Base-by-base conservation (phyloP, 345 rosid genomes). In the Noccaea caerulescens region DNA sequence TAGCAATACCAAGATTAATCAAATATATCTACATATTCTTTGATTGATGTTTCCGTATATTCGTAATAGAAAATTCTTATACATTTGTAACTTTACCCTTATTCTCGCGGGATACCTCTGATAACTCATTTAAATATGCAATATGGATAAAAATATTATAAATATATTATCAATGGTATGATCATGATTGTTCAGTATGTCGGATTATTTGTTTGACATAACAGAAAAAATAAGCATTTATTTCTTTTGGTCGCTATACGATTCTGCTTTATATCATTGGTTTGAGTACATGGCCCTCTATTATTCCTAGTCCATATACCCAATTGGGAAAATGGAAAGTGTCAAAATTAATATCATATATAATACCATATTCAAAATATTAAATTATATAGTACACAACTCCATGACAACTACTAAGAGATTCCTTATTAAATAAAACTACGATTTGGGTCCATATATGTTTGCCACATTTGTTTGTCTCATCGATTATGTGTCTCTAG, bases 221-320 rank as follows among this genome's bases (percentile, higher is more conserved):
- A 49, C n/a, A 10, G 12, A 7, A 5, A 6, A 37, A 23, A 33
- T 6, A 4, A 13, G 38, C n/a, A 54, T 25, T 44, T 10, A 58
- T 33, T 53, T 58, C 4, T 47, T 53, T 39, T 46, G 51, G 45
- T 60, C 23, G 30, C 37, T 18, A 25, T 23, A 39, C 13, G 9
- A 4, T 8, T 71, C 8, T 27, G 36, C 25, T 33, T 58, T 63
- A 41, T 67, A 66, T 79, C 44, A 14, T 13, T 67, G 20, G 67
- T 66, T 52, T 34, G 37, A 52, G 43, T 25, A 44, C 54, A 23
- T 68, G 46, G 27, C 63, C 77, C 63, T 50, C 42, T 25, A 55
- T 20, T 54, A 36, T 80, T 78, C 88, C 65, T 82, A 81, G 91
- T 90, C 77, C 85, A 81, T 86, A 61, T 87, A 55, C 91, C 77